Base-by-base conservation (phyloP, 345 rosid species). In the Moricandia arvensis region DNA sequence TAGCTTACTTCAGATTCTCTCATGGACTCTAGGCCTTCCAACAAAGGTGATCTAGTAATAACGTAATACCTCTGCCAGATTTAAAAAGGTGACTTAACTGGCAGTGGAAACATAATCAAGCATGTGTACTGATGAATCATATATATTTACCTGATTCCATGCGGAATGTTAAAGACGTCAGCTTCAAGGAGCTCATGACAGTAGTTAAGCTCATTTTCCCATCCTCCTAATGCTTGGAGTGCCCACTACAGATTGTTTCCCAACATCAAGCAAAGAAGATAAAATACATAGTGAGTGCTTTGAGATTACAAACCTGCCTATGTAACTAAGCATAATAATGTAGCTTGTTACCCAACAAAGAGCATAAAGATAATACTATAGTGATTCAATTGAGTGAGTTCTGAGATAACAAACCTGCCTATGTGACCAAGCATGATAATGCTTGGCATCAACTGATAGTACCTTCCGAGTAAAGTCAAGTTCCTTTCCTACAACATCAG, bases 351-450 rank as follows among this genome's bases (percentile, higher is more conserved):
- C n/a, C 57, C 16, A 80, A 17, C 60, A 30, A 66, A 7, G 61
- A 73, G n/a, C 51, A 35, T 7, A 26, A 3, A 26, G 18, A 57
- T 16, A 16, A 26, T 10, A 67, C 17, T 33, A 16, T 16, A 16
- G 9, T 2, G 31, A 29, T 29, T 6, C 55, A 15, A 49, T 5
- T 16, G 24, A 49, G 10, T 16, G 55, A 6, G 18, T 15, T 77
- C n/a, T 55, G 62, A 59, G 61, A 58, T 65, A n/a, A 80, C 89
- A 74, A 66, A 91, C 97, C 97, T 92, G 97, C 75, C 97, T 87
- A 84, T 92, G 91, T 49, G 97, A 95, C 97, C 99, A 90, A 63
- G 93, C 96, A 77, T 87, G 97, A 82, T 94, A 94, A 68, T 95
- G 86, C 75, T 90, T 95, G 67, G 96, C 89, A 80, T 91, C 99